Base-by-base conservation (phyloP, 208 protist genomes). In the Eutreptiella sp. region DNA sequence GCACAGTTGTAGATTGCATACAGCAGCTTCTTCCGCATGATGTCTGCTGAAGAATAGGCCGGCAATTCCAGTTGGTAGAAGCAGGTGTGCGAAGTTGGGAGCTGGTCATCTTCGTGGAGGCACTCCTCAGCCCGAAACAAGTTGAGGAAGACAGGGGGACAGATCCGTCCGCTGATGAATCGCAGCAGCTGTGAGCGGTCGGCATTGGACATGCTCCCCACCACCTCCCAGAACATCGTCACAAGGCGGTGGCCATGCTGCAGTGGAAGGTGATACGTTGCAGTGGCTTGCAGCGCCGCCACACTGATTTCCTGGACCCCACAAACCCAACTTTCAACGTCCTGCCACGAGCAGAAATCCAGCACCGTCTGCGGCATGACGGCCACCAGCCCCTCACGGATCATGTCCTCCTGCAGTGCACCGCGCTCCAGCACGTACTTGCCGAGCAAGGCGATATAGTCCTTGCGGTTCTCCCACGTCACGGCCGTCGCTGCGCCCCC, bases 21-120 rank as follows among this genome's bases (percentile, higher is more conserved):
- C 54, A 87, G 87, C 24, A 97, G 78, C 66, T 92, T 93, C 35
- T 70, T 66, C 69, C 87, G 87, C 79, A 95, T 84, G 23, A 92
- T 77, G n/a, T 93, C 87, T 11, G 92, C 63, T 0, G 76, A 81
- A 53, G 81, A 88, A 73, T 97, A 97, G 63, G 90, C 77, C 4
- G 93, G 93, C 32, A 97, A 65, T 61, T 95, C 87, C 24, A 97
- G 34, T 11, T 84, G 77, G 60, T 96, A 96, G 75, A 96, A 97
- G 80, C 93, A 97, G 54, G 93, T 97, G 23, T 90, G 83, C n/a
- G 92, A 81, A 24, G 81, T 76, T 3, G 93, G 90, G 7, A 97
- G 69, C 14, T 81, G 61, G 19, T 75, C 70, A 72, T 94, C 90
- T 2, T 85, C 76, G 52, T 92, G 79, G 2, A 77, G 80, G 35